Conservation (phyloP, 2,329 filamentous ascomycete genomes). For the Teratosphaeriaceae sp. region DNA sequence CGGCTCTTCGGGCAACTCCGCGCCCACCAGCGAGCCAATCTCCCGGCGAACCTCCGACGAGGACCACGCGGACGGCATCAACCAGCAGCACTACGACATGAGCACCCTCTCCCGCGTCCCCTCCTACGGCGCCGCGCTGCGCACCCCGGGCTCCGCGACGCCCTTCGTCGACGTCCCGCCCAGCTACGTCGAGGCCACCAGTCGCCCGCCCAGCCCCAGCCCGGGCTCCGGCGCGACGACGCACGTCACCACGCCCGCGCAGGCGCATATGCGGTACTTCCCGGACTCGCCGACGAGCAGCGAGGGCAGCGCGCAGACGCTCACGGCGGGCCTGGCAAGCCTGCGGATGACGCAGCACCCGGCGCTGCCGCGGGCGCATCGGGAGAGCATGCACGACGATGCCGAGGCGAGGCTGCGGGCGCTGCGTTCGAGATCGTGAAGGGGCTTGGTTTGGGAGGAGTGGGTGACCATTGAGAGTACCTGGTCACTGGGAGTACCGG, state of each 20-base stretch:
- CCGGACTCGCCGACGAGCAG: constrained; percentile 18
- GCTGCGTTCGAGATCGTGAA: constrained; percentile 10
- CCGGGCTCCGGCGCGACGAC: constrained; percentile 8
- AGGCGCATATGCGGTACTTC: constrained; percentile 21
- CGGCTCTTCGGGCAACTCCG: constrained; percentile 17
- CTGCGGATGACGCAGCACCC: constrained; percentile 6
- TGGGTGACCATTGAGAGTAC: too few relatives aligned
- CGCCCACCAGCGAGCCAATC: constrained; percentile 21
- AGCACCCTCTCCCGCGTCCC: constrained; percentile 42
- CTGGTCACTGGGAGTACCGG: too few relatives aligned
- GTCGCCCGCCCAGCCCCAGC: constrained; percentile 34
- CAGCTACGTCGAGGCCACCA: constrained; percentile 41
- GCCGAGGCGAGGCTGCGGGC: constrained; percentile 9
- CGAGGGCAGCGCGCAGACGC: constrained; percentile 11
- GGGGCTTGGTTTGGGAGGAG: background rate
- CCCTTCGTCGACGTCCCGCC: constrained; percentile 38
- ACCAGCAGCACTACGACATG: constrained; percentile 36
- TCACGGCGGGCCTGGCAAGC: constrained; percentile 11
- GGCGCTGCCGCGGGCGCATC: constrained; percentile 4
- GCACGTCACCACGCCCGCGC: constrained; percentile 16
- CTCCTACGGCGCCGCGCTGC: constrained; percentile 45
- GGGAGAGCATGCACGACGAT: constrained; percentile 5
- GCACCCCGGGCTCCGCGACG: constrained; percentile 36
- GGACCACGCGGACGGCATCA: constrained; percentile 12
- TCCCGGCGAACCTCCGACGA: constrained; percentile 31